These are phyloP conservation scores for Metschnikowia santaceciliae DNA, from an alignment of 805 yeast genomes.

Conservation along the genomic window DNA sequence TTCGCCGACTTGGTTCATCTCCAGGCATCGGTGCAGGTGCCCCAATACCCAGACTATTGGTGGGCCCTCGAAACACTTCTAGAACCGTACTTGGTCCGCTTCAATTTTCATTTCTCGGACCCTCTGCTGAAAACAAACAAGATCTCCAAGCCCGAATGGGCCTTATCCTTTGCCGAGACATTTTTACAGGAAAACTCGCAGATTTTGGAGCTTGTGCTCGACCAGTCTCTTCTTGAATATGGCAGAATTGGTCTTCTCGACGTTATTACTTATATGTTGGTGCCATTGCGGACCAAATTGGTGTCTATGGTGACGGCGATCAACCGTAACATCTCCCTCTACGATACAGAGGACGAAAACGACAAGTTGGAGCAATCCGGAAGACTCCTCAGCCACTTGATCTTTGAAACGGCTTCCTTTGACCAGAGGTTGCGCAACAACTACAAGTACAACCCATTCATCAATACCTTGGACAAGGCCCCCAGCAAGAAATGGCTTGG, in stretches of 20 bases:
- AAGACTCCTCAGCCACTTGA: slow-evolving; percentile 52
- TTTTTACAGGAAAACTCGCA: slow-evolving; percentile 39
- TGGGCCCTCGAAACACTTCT: slow-evolving; percentile 51
- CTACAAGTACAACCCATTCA: slow-evolving; percentile 46
- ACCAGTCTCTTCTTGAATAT: slow-evolving; percentile 25
- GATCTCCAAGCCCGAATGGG: slow-evolving; percentile 70
- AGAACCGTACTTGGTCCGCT: slow-evolving; percentile 44
- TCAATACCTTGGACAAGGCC: slow-evolving; percentile 15
- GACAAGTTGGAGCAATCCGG: slow-evolving; percentile 35
- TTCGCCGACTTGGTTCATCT: slow-evolving; percentile 23
- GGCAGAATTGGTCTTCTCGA: slow-evolving; percentile 32
- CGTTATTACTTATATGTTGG: slow-evolving; percentile 44
- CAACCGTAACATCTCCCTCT: slow-evolving; percentile 22
- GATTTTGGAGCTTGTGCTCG: slow-evolving; percentile 38
- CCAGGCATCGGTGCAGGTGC: slow-evolving; percentile 28
- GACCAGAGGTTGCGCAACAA: slow-evolving; percentile 46
- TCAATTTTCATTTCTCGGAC: slow-evolving; percentile 58
- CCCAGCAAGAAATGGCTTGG: slow-evolving; percentile 45
- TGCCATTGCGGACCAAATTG: slow-evolving; percentile 45
- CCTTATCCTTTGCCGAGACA: slow-evolving; percentile 47
- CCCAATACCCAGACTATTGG: slow-evolving; percentile 35
- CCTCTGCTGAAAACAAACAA: slow-evolving; percentile 54
- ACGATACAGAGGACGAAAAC: slow-evolving; percentile 13
- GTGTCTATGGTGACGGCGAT: slow-evolving; percentile 18
- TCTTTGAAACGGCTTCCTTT: slow-evolving; percentile 54